phyloP scores from a whole-genome alignment of 1,284 basidiomycete species.

The Tilletiopsis washingtonensis region DNA sequence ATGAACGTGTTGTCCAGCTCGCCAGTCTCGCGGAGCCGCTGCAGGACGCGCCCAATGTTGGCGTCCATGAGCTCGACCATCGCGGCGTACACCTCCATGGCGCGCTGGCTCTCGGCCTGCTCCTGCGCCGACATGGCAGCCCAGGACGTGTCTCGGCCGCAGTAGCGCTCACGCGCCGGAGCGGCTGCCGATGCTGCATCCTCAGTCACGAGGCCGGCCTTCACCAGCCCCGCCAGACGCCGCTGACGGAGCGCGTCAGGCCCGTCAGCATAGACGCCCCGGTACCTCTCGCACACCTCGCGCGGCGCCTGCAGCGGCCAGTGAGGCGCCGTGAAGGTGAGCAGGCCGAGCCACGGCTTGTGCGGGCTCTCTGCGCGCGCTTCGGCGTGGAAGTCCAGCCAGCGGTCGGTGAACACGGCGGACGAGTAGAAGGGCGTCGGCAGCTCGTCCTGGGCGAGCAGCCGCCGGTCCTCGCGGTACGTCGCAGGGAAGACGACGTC shows the following conservation, averaged over 20 bases:
- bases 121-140: no score
- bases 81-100: conserved; percentile 46
- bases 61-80: conserved; percentile 47
- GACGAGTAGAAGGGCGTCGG: conserved; percentile 23
- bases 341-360: conserved; percentile 22
- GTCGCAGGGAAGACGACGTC: no score
- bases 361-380: conserved; percentile 3
- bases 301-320: conserved; percentile 26
- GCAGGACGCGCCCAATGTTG: conserved; percentile 34
- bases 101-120: conserved; percentile 14
- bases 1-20: conserved; percentile 45
- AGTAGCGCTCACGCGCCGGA: no score
- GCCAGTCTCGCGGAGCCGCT: conserved; percentile 15
- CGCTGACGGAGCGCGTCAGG: conserved; percentile 31
- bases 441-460: conserved; percentile 6
- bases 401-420: conserved; percentile 13
- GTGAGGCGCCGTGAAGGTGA: conserved; percentile 26
- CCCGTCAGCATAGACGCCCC: conserved; percentile 39
- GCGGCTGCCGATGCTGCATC: no score
- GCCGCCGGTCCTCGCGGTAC: no score
- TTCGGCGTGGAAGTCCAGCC: conserved; percentile 14
- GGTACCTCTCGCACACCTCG: conserved; percentile 27
- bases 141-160: no score
- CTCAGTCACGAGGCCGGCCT: conserved; percentile 28
- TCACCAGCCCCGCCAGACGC: conserved; percentile 26